phyloP scores from a whole-genome alignment of 352 stramenopile genomes.

The Pythium oligandrum region DNA sequence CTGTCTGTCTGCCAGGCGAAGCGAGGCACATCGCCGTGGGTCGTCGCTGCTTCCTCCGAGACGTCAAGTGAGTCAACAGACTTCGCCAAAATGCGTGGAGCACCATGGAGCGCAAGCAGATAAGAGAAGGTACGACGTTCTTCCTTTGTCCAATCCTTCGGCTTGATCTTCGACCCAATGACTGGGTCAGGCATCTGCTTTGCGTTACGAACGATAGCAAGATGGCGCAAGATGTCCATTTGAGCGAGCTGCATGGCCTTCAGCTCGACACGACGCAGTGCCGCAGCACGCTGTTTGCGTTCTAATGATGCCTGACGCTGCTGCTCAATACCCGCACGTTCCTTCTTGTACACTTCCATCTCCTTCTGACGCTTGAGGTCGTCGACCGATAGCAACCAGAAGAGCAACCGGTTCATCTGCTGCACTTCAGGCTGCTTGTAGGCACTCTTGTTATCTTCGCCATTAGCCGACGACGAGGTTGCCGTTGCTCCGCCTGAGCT shows the following conservation, averaged over 20 bases:
- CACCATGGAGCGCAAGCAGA: constrained; percentile 66
- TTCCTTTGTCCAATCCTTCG: constrained; percentile 83
- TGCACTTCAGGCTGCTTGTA: constrained; percentile 88
- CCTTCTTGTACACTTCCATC: constrained; percentile 71
- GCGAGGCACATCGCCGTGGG: constrained; percentile 20
- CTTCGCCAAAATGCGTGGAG: constrained; percentile 74
- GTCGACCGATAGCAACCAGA: constrained; percentile 82
- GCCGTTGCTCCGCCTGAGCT: constrained; percentile 4
- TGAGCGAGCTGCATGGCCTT: constrained; percentile 84
- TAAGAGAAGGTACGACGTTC: constrained; percentile 80
- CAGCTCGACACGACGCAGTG: constrained; percentile 68
- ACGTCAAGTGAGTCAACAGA: constrained; percentile 1
- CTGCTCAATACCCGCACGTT: constrained; percentile 63
- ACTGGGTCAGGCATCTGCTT: constrained; percentile 52
- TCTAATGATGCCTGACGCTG: constrained; percentile 68
- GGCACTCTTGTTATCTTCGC: constrained; percentile 22
- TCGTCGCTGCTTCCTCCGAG: constrained; percentile 1
- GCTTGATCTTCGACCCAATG: constrained; percentile 64
- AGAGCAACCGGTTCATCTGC: constrained; percentile 84
- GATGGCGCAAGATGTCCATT: constrained; percentile 71
- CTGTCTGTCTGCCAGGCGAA: constrained; percentile 80
- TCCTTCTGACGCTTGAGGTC: constrained; percentile 83
- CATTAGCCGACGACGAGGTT: not conserved
- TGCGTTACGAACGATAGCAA: constrained; percentile 59
- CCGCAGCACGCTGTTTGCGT: constrained; percentile 53